Base-by-base conservation (phyloP, 169 alveolate genomes). In the Eimeria mitis region DNA sequence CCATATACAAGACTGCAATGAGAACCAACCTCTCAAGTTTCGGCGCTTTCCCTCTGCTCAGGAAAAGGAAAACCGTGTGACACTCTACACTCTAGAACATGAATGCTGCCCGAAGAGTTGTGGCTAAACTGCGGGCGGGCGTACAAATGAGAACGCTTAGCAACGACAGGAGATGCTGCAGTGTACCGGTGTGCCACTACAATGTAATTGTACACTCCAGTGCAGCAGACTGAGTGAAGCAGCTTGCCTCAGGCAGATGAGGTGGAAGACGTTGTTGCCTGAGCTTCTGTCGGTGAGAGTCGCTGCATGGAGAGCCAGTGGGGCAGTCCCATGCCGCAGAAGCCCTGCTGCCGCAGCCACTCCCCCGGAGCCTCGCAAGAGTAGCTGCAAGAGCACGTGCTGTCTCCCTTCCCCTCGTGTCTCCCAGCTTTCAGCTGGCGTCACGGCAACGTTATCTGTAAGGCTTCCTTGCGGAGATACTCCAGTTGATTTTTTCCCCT, bases 341-440 rank as follows among this genome's bases (percentile, higher is more conserved):
- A 87, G 78, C 44, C 92, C 92, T 63, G 92, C 92, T 40, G 92
- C 92, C 49, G 92, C 92, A 42, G 92, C 92, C 44, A 87, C 92
- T 37, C 92, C 92, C 59, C 92, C 92, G 34, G 92, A 87, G 25
- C 92, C 92, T 6, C 65, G 78, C 92, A 87, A 49, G 52, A 87
- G 92, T 68, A 87, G 68, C 92, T 87, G 92, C 92, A 87, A 37
- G 52, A 87, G n/a, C 37, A 87, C 19, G n/a, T 87, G 92, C 83
- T 87, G 92, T 83, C 81, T 81, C 19, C 44, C n/a, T 37, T 87
- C 83, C 31, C 78, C 47, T 49, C 59, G 56, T 49, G 61, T 31
- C n/a, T 42, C 83, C 40, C 75, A 34, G 49, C 91, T n/a, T 19
- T 83, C 79, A 25, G 81, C 56, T 25, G 81, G 81, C 42, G 37